Base-by-base conservation (phyloP, 2,329 filamentous ascomycete species). In the Fusarium bulbicola region DNA sequence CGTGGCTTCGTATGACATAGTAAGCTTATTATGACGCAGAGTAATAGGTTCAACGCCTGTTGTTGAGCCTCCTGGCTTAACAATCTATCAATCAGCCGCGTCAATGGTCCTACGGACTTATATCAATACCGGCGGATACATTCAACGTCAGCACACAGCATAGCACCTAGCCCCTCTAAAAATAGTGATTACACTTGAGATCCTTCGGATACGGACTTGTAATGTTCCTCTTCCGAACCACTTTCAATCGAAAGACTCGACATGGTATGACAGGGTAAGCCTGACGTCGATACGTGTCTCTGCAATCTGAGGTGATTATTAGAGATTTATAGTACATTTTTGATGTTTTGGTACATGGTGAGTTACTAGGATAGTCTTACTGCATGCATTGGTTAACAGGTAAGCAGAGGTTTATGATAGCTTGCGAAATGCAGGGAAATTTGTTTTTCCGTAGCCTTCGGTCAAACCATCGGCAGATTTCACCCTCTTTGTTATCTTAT, bases 101-200 rank as follows among this genome's bases (percentile, higher is more conserved):
- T 21, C 24, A 46, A 21, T 15, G 18, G 18, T 46, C 43, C 43
- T 46, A 6, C 26, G 43, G 43, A 28, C 43, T 28, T 7, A 3
- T 0, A 11, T 15, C 5, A 15, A 21, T 15, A 11, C 26, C 43
- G 43, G 6, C 43, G 43, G 43, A 46, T 3, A 28, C 1, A 15
- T 7, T 28, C 13, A 6, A 21, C 0, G 8, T 28, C 26, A 15
- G 13, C 43, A 15, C 18, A 21, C 5, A 28, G 26, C 0, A 15
- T 15, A 21, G 43, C 18, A 11, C 43, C 8, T 7, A 46, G 24
- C 24, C 43, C 8, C 0, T 3, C 7, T 5, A 1, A 15, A 5
- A 28, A 0, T 1, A 15, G 18, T 7, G 18, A 21, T 1, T 15
- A 1, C 8, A 28, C 26, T 5, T 7, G 3, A 1, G 2, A 11